Evolutionary conservation across 1,284 basidiomycete species (phyloP), one percentile per base, ranked within the genome.

Genomic region (Sanghuangporus baumii): DNA sequence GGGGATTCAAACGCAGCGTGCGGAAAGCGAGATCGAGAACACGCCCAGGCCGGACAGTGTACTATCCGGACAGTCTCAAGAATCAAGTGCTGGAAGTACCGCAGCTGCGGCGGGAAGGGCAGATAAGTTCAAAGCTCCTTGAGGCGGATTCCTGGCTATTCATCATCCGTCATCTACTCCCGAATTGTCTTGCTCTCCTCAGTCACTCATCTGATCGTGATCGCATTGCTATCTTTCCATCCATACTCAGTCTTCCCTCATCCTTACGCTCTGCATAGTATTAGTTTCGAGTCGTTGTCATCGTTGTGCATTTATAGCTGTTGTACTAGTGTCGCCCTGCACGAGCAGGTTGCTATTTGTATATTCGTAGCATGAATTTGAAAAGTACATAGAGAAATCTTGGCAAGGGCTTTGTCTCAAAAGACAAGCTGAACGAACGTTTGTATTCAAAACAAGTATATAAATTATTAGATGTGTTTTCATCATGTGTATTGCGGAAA

Each of bases 1-100:
- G 68, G 58, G 51, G 48, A 46, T 65, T n/a, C 63, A 65, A 47
- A 41, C 20, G 40, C 62, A 60, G 46, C 6, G 20, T 26, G 43
- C 12, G 16, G 51, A 38, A 11, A 41, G 47, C 40, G 62, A 60
- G n/a, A 9, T 38, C 16, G 62, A 64, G 38, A 41, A 43, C 20
- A 52, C 37, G 18, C 47, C 55, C 1, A 58, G n/a, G 46, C 46
- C 47, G 14, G 59, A 62, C 16, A 41, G 18, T 23, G 31, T 43
- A 38, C 40, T 57, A 26, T 57, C 55, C 31, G 31, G 52, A n/a
- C 52, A 4, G 34, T 18, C 16, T 5, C 34, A 37, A 9, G 31
- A 54, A 16, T 36, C 16, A n/a, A 37, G 8, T 4, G 6, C 8
- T 14, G 5, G 16, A 37, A n/a, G 7, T n/a, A 31, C 31, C 11